These are phyloP conservation scores for Dysphania ambrosioides DNA, from an alignment of 148 eudicot species.

Conservation along the genomic window DNA sequence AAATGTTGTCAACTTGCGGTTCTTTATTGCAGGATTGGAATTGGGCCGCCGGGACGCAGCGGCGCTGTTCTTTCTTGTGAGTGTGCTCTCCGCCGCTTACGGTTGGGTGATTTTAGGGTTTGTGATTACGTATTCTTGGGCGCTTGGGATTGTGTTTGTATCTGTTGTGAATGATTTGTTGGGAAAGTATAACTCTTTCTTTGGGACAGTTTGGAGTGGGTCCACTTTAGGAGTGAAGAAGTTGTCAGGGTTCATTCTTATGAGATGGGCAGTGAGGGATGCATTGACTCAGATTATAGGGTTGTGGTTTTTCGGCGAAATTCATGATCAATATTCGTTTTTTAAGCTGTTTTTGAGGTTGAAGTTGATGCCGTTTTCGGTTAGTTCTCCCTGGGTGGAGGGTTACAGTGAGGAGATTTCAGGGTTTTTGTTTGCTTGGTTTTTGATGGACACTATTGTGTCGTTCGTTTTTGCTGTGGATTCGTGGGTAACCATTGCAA, in stretches of 20 bases:
- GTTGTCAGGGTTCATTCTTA: slow-evolving; percentile 67
- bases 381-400: slow-evolving; percentile 47
- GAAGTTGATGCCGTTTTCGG: slow-evolving; percentile 86
- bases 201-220: slow-evolving; percentile 52
- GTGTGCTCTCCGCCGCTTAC: slow-evolving; percentile 61
- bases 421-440: slow-evolving; percentile 69
- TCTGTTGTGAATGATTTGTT: slow-evolving; percentile 58
- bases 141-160: slow-evolving; percentile 62
- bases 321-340: slow-evolving; percentile 75
- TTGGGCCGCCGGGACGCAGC: slow-evolving; percentile 56
- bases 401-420: slow-evolving; percentile 62
- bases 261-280: slow-evolving; percentile 92
- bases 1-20: slow-evolving; percentile 43
- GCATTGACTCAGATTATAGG: slow-evolving; percentile 76
- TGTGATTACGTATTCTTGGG: slow-evolving; percentile 76
- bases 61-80: slow-evolving; percentile 54
- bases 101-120: slow-evolving; percentile 70
- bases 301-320: slow-evolving; percentile 72
- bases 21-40: slow-evolving; percentile 56
- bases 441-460: slow-evolving; percentile 57
- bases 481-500: slow-evolving; percentile 82
- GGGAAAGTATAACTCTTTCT: slow-evolving; percentile 42
- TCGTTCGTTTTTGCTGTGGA: slow-evolving; percentile 69
- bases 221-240: slow-evolving; percentile 63
- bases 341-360: slow-evolving; percentile 80